Evolutionary conservation across 2,329 filamentous ascomycete genomes (phyloP).

Genomic region (Aspergillus calidoustus): DNA sequence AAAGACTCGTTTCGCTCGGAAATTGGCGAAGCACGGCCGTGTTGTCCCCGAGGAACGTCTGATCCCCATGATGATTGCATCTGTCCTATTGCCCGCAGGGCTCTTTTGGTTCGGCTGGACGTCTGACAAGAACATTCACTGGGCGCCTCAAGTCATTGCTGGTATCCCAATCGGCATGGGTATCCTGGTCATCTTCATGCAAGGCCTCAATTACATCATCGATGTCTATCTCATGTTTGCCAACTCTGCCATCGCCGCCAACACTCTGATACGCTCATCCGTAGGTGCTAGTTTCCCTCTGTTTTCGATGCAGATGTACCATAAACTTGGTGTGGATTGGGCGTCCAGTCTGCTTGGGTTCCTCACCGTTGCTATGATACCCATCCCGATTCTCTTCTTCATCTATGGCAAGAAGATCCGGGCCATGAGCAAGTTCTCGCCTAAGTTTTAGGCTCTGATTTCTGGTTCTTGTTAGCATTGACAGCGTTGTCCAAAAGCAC

Average conservation of each 20-base stretch:
- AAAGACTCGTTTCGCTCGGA: constrained; percentile 45
- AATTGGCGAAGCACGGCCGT: constrained; percentile 35
- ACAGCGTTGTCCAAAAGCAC: neutral
- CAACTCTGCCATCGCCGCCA: constrained; percentile 46
- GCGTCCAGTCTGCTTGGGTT: constrained; percentile 43
- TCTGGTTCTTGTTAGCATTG: neutral
- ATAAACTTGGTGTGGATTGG: constrained; percentile 42
- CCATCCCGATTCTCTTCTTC: constrained; percentile 54
- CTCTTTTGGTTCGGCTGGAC: constrained; percentile 57
- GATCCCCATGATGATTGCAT: constrained; percentile 50
- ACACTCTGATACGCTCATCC: constrained; percentile 42
- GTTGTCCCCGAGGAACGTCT: constrained; percentile 52
- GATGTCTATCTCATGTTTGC: constrained; percentile 45
- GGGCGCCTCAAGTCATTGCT: constrained; percentile 51
- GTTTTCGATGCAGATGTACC: constrained; percentile 40
- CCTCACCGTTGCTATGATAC: constrained; percentile 45
- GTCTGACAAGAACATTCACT: constrained; percentile 45
- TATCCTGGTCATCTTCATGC: constrained; percentile 47
- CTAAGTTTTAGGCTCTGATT: constrained; percentile 25
- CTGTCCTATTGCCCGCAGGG: constrained; percentile 47
- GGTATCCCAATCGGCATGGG: constrained; percentile 50
- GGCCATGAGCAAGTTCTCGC: constrained; percentile 48
- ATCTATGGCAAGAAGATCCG: constrained; percentile 51
- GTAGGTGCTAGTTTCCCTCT: constrained; percentile 40
- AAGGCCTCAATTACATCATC: constrained; percentile 47